phyloP scores from a whole-genome alignment of 2,329 filamentous ascomycete genomes.

The Alternaria panax region DNA sequence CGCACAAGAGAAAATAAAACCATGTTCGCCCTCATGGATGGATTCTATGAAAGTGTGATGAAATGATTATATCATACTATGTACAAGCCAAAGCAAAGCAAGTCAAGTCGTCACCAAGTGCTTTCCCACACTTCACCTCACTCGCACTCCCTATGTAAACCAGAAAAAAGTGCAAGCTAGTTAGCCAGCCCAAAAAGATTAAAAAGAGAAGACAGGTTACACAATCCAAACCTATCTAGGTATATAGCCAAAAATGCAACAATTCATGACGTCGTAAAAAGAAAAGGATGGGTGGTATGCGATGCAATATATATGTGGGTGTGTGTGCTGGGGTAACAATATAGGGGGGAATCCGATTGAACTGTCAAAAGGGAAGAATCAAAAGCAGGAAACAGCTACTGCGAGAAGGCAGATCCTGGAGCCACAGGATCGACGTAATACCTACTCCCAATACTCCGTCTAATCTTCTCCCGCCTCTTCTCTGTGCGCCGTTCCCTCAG shows the following conservation, averaged over 20 bases:
- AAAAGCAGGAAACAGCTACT: neutral
- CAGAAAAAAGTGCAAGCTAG: neutral
- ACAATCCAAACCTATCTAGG: neutral
- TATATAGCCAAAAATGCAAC: slow-evolving; percentile 8
- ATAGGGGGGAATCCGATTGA: slow-evolving; percentile 1
- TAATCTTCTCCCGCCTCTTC: slow-evolving; percentile 60
- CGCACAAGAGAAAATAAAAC: neutral
- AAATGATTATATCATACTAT: neutral
- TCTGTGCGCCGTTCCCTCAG: slow-evolving; percentile 58
- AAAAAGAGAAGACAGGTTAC: neutral
- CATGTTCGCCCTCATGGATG: too few relatives aligned
- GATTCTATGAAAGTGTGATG: neutral
- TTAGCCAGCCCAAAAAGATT: neutral
- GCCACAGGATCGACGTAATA: slow-evolving; percentile 45
- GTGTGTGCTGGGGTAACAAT: neutral
- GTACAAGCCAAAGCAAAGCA: neutral
- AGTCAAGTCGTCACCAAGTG: neutral
- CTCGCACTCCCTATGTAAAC: neutral
- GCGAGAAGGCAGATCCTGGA: neutral
- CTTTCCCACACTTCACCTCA: neutral
- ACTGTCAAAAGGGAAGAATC: neutral
- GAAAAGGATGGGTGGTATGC: neutral
- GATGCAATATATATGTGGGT: neutral
- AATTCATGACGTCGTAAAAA: slow-evolving; percentile 8
- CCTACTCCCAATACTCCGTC: slow-evolving; percentile 61